Evolutionary conservation across 306 rosid genomes (phyloP), one percentile per base, ranked within the genome.

Genomic region (Arachis stenosperma): DNA sequence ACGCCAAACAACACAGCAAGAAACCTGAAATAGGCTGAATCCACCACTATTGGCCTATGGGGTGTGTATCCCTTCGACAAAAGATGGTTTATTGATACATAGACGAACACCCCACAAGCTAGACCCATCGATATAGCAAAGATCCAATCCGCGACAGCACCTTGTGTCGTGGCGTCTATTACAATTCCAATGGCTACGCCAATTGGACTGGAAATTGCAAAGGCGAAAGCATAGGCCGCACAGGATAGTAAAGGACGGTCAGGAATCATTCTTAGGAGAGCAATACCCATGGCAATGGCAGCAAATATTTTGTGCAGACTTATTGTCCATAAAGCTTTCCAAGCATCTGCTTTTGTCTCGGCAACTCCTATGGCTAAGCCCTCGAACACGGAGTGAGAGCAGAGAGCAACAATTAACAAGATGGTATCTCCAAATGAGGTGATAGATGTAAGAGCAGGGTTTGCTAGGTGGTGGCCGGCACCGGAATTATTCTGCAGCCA

Each of bases 281-380:
- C 97, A 27, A 90, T 90, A 1, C 92, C 95, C 98, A 90, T 92
- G 36, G 97, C 91, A 29, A 88, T 84, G 57, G 98, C 97, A 63
- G 98, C 97, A 78, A 92, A 87, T 17, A 90, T 65, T 85, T 92
- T 92, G 90, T 90, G 95, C 43, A 92, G 71, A 55, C 87, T 84
- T 61, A 90, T 86, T 54, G 98, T 90, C 96, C 97, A 92, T 14
- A 92, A 82, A 14, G 90, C 91, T 74, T 80, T 90, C 98, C 98
- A 92, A 3, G 98, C 97, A 6, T 90, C 86, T 12, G 14, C 82
- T 78, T 77, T 81, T 29, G 92, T 87, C 77, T 85, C 75, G 6
- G 95, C 87, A 48, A 92, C 84, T 48, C 95, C 92, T 4, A 93
- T 86, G 9, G 93, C 98, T 53, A 93, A 83, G 30, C 98, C 92